Base-by-base conservation (phyloP, 805 yeast genomes). In the Starmera caribaea region DNA sequence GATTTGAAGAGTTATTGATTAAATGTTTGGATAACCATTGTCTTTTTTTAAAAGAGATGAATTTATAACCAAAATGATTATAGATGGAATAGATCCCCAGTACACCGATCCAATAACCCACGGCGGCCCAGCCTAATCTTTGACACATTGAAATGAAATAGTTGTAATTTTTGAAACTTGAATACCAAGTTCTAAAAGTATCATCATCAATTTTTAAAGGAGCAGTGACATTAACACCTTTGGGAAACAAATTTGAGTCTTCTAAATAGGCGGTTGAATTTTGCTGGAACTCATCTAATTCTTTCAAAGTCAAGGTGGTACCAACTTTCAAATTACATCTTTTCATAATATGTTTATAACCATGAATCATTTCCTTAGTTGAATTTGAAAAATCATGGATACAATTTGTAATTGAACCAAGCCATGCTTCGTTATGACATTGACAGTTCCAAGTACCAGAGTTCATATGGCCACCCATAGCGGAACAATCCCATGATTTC, bases 41-140 rank as follows among this genome's bases (percentile, higher is more conserved):
- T 16, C 30, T 42, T 33, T 32, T 41, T 45, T 35, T 43, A 46
- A 11, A 51, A 9, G 28, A 16, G 8, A 26, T 26, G 12, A 24
- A 34, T 9, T 9, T 16, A 34, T 38, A 53, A 27, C 45, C 44
- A 34, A 43, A 42, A 4, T 54, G 10, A 37, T 57, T 57, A 33
- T 48, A 40, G 6, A 58, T 12, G 3, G 62, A 52, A 6, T 57
- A 53, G 2, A 61, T 26, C 3, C 47, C 44, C 32, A 64, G 29
- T 16, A 65, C 41, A 3, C 53, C 45, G 2, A 46, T 51, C 69
- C 69, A 65, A 36, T 48, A 65, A 24, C 59, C 59, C 5, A 62
- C 53, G 24, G 54, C 41, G 15, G 66, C 69, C 68, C 68, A 65
- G 1, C 68, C 68, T 35, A 58, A 54, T 57, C 66, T 49, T 40